Base-by-base conservation (phyloP, 768 basidiomycete genomes). In the Sarcodon sp. region DNA sequence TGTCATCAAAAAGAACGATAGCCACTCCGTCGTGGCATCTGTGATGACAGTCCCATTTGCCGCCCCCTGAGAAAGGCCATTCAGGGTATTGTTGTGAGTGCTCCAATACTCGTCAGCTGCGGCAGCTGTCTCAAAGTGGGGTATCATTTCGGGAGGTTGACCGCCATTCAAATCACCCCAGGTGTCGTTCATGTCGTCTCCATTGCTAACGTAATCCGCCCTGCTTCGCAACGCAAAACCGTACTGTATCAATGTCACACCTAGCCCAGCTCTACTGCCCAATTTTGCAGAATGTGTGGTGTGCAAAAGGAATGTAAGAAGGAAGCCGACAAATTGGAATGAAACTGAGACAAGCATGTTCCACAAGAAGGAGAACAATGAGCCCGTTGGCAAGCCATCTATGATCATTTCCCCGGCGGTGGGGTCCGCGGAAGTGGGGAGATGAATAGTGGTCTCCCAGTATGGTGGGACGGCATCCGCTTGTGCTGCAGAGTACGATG, bases 401-500 rank as follows among this genome's bases (percentile, higher is more conserved):
- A 98, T 81, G 56, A 94, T 78, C 67, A 96, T 80, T 55, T 92
- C 83, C 35, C 90, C 83, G 31, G 77, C 61, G 6, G 68, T 64
- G 52, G 77, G 74, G 12, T 80, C 68, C 12, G 78, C 63, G 53
- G 77, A 80, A 7, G 39, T 16, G 7, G 93, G 91, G 6, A 93
- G 82, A 61, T 97, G 88, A n/a, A 98, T 79, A 13, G 39, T 41
- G 1, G 90, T 96, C 55, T 97, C 94, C 80, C 91, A 97, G 65
- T 99, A 99, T 1, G 92, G 87, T 4, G 96, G 96, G 6, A 91
- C 92, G n/a, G 90, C 80, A 64, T 99, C 96, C 12, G 87, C 81
- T 60, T 93, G 83, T 8, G 96, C 96, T 32, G 80, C 73, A 11
- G 88, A 83, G 62, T 99, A 98, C 7, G 93, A 86, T 1, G 96